Evolutionary conservation across 2,329 filamentous ascomycete species (phyloP).

Genomic region (Trichoderma koningii): DNA sequence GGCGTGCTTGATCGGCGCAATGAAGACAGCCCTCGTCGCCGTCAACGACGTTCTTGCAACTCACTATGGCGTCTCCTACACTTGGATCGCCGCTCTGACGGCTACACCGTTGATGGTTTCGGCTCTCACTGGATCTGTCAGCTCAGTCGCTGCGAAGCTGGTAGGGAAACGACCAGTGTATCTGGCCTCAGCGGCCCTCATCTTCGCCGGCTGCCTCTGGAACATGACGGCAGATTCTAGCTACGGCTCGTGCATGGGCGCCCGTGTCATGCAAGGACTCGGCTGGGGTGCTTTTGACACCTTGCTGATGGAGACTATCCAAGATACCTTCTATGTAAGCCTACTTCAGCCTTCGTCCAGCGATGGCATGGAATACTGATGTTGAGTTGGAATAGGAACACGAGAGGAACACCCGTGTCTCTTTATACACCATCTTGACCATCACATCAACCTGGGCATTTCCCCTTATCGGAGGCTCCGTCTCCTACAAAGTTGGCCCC

Average conservation of each 20-base stretch:
- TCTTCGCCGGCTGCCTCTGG: slow-evolving; percentile 55
- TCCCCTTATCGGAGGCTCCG: slow-evolving; percentile 55
- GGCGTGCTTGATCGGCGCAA: slow-evolving; percentile 50
- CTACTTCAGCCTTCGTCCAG: too few relatives aligned
- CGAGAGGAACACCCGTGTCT: slow-evolving; percentile 49
- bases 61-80: slow-evolving; percentile 50
- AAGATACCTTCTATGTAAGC: slow-evolving; percentile 60
- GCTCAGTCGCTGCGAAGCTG: slow-evolving; percentile 48
- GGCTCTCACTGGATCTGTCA: slow-evolving; percentile 47
- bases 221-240: slow-evolving; percentile 47
- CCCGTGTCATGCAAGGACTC: slow-evolving; percentile 57
- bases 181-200: slow-evolving; percentile 46
- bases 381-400: slow-evolving; percentile 46
- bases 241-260: slow-evolving; percentile 52
- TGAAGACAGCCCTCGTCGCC: slow-evolving; percentile 57
- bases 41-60: slow-evolving; percentile 49
- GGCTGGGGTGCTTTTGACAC: slow-evolving; percentile 63
- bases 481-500: slow-evolving; percentile 45
- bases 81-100: slow-evolving; percentile 52
- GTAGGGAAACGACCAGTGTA: slow-evolving; percentile 59
- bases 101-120: slow-evolving; percentile 56
- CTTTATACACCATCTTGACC: slow-evolving; percentile 49
- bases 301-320: slow-evolving; percentile 54
- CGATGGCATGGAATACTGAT: not conserved
- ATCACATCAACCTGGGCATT: slow-evolving; percentile 55